Percentiles rank a stretch among this genome's conserved stretches.
Evolutionary conservation across 495 filamentous ascomycete species (phyloP).

Genomic region (Evansstolkia leycettana): DNA sequence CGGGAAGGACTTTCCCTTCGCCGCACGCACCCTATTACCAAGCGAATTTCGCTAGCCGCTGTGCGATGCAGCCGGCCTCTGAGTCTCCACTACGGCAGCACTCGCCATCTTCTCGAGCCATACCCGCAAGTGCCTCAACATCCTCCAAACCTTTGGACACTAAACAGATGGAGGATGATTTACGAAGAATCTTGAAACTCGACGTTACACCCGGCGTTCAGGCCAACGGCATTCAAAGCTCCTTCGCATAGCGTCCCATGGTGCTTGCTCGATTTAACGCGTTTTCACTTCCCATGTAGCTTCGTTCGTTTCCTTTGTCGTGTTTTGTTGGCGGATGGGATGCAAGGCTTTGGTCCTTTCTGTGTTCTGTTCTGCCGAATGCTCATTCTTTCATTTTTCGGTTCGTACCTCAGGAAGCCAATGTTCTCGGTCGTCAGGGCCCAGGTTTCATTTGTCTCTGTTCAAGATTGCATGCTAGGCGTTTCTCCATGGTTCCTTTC

Average conservation of each 20-base stretch:
- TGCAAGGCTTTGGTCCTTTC: background rate
- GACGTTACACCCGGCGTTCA: slow-evolving; percentile 20
- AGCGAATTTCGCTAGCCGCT: slow-evolving; percentile 2
- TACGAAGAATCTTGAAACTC: slow-evolving; percentile 42
- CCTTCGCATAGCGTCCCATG: slow-evolving; percentile 28
- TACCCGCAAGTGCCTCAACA: slow-evolving; percentile 14
- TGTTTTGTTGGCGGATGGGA: background rate
- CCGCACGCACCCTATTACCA: slow-evolving; percentile 4
- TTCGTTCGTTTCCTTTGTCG: no score
- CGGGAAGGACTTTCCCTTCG: slow-evolving; percentile 4
- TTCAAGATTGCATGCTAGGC: slow-evolving; percentile 6
- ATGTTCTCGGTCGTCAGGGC: slow-evolving; percentile 1
- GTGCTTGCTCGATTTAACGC: background rate
- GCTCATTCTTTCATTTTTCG: slow-evolving; percentile 1
- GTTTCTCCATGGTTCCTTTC: slow-evolving; percentile 7
- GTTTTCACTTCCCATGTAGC: no score
- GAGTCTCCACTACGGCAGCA: slow-evolving; percentile 14
- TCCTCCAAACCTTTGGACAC: slow-evolving; percentile 20
- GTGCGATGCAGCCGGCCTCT: slow-evolving; percentile 7
- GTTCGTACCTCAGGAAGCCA: slow-evolving; percentile 3
- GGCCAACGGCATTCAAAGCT: slow-evolving; percentile 23
- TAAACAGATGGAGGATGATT: slow-evolving; percentile 41
- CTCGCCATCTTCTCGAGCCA: slow-evolving; percentile 11
- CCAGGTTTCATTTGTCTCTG: slow-evolving; percentile 3
- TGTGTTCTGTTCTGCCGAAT: no score